Conservation (phyloP, 768 basidiomycete species). For the Fomitopsis serialis region DNA sequence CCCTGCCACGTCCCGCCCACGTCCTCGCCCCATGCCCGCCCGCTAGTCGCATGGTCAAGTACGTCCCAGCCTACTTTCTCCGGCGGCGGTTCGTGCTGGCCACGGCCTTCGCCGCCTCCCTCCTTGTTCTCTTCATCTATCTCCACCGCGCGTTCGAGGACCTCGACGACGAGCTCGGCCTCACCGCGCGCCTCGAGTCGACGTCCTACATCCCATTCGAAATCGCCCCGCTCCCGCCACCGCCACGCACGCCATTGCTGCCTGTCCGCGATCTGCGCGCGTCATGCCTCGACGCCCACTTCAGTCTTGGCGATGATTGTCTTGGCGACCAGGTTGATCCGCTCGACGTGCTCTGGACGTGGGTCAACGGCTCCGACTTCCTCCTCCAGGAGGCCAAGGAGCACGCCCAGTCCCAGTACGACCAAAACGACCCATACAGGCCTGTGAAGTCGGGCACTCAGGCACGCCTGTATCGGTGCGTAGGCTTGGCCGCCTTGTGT, state of each 20-base stretch:
- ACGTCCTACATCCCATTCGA: constrained; percentile 2
- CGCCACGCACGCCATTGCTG: background rate
- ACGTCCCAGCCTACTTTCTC: background rate
- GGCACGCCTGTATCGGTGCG: constrained; percentile 19
- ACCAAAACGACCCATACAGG: constrained; percentile 17
- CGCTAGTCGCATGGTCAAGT: background rate
- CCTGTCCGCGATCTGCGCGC: constrained; percentile 16
- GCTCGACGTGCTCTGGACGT: constrained; percentile 28
- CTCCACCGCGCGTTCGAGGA: background rate
- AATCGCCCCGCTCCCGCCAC: background rate
- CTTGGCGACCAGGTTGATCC: constrained; percentile 8
- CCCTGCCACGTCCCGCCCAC: too few relatives aligned
- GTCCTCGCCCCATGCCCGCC: too few relatives aligned
- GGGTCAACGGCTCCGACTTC: constrained; percentile 26
- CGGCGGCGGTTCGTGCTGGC: constrained; percentile 1
- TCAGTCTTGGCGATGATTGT: constrained; percentile 14
- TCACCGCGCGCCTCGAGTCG: background rate
- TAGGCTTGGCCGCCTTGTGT: background rate
- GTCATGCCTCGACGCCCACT: constrained; percentile 19
- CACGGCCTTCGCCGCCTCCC: background rate
- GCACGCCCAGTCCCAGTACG: constrained; percentile 6
- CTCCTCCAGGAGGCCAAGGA: constrained; percentile 14
- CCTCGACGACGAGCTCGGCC: background rate
- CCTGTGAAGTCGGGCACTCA: constrained; percentile 13
- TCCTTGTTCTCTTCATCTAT: background rate